A percentile compares a stretch with the other conserved stretches of the same genome.
Conservation (phyloP, 257 asterid species). For the Coffea canephora region DNA sequence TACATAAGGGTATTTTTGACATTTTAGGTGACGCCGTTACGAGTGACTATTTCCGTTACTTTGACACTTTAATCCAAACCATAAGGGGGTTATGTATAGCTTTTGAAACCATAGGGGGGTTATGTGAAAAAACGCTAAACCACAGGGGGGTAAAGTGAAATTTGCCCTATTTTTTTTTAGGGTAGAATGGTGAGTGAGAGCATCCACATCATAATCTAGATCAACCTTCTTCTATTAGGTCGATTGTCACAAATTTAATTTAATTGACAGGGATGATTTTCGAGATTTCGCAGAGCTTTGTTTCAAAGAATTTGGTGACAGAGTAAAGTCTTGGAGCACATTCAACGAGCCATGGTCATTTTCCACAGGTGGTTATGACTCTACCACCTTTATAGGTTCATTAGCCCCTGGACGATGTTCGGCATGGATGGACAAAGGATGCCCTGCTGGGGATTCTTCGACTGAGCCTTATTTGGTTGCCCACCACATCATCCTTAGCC, state of each 20-base stretch:
- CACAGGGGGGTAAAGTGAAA: too few species aligned
- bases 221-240: too few species aligned
- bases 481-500: conserved; percentile 45
- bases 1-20: too few species aligned
- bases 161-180: too few species aligned
- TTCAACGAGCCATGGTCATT: conserved; percentile 43
- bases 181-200: too few species aligned
- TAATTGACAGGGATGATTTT: conserved; percentile 33
- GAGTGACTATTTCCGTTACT: too few species aligned
- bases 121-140: too few species aligned
- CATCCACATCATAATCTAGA: too few species aligned
- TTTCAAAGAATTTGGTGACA: conserved; percentile 52
- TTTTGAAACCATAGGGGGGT: too few species aligned
- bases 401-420: conserved; percentile 60
- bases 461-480: conserved; percentile 58
- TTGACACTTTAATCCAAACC: too few species aligned
- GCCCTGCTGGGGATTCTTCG: conserved; percentile 39
- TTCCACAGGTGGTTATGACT: conserved; percentile 38
- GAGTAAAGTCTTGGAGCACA: conserved; percentile 59
- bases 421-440: conserved; percentile 20
- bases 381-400: conserved; percentile 27
- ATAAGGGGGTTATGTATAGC: too few species aligned
- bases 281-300: conserved; percentile 38
- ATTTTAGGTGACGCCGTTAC: too few species aligned
- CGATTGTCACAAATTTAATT: background rate